A percentile compares a stretch with the other conserved stretches of the same genome.
Evolutionary conservation across 352 stramenopile genomes (phyloP).

Genomic region (Globisporangium ultimum): DNA sequence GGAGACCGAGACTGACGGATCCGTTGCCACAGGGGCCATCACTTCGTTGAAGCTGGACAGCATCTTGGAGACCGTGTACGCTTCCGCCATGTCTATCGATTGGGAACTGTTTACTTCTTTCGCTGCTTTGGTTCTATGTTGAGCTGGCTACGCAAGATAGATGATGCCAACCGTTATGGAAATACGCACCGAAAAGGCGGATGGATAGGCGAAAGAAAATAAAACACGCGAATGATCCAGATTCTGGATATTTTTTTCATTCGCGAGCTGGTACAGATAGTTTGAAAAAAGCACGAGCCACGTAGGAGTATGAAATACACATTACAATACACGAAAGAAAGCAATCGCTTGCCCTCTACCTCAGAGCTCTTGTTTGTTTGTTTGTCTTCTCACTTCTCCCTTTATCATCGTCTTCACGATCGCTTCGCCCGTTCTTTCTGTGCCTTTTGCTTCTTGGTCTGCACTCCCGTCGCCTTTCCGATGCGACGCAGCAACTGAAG

Average conservation of each 20-base stretch:
- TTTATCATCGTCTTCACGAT: constrained; percentile 6
- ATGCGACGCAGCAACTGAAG: constrained; percentile 79
- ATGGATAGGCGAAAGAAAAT: too few species aligned
- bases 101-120: neutral
- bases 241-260: too few species aligned
- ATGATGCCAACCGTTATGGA: too few species aligned
- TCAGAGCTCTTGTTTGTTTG: too few species aligned
- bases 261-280: too few species aligned
- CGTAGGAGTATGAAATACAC: too few species aligned
- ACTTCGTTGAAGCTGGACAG: constrained; percentile 74
- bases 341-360: too few species aligned
- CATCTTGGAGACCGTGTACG: constrained; percentile 87
- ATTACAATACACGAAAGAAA: too few species aligned
- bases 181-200: too few species aligned
- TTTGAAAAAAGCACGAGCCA: too few species aligned
- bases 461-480: constrained; percentile 68
- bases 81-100: constrained; percentile 31
- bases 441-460: constrained; percentile 65
- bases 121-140: neutral
- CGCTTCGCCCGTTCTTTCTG: constrained; percentile 21
- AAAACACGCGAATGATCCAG: too few species aligned
- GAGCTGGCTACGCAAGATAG: neutral
- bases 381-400: too few species aligned
- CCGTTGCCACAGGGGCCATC: constrained; percentile 60
- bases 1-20: constrained; percentile 41